Conservation (phyloP, 176 grass and related monocot species). For the Sorghum bicolor region DNA sequence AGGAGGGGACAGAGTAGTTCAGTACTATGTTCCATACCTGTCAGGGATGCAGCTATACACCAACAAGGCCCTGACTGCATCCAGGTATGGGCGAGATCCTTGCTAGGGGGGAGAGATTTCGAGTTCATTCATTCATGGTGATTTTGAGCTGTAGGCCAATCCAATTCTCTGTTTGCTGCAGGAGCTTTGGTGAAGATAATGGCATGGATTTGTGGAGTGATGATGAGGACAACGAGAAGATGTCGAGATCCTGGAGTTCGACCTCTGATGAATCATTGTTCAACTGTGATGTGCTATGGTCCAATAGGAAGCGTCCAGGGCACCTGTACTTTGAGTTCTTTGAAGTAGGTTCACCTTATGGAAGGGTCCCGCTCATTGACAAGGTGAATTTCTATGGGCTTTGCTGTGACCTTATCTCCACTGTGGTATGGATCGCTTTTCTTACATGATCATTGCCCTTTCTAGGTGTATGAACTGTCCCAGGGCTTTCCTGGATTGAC, state of each 20-base stretch:
- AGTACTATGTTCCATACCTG: constrained; percentile 82
- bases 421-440: not conserved
- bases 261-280: constrained; percentile 51
- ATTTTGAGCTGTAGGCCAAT: constrained; percentile 8
- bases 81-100: constrained; percentile 38
- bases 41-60: constrained; percentile 89
- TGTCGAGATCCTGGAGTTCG: constrained; percentile 56
- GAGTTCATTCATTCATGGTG: not conserved
- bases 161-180: constrained; percentile 31
- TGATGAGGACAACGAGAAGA: constrained; percentile 52
- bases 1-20: constrained; percentile 43
- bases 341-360: constrained; percentile 76
- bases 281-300: constrained; percentile 28
- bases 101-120: not conserved
- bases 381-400: constrained; percentile 57
- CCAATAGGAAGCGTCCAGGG: constrained; percentile 43
- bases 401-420: not conserved
- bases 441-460: constrained; percentile 7
- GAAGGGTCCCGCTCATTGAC: constrained; percentile 68
- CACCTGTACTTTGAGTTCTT: constrained; percentile 77
- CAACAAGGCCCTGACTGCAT: constrained; percentile 39
- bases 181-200: constrained; percentile 58
- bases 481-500: constrained; percentile 64
- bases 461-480: constrained; percentile 72
- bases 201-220: constrained; percentile 54